phyloP scores from a whole-genome alignment of 805 yeast species.

The Maudiozyma pseudohumilis region DNA sequence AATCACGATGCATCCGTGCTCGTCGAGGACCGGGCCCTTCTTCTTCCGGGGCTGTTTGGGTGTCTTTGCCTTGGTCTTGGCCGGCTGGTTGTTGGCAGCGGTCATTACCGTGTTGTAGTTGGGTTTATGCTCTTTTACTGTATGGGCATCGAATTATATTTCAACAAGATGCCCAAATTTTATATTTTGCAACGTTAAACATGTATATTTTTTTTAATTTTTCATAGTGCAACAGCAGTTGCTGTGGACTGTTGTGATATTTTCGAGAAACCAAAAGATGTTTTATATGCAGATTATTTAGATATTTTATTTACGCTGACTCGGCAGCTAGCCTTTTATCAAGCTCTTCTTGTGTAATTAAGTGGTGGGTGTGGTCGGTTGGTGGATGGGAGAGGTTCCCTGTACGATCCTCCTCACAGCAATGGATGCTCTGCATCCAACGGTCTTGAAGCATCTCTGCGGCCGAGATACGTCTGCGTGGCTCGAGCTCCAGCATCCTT shows the following conservation, averaged over 20 bases:
- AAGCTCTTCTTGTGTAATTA: slow-evolving; percentile 58
- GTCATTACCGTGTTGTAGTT: no score
- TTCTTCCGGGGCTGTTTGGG: background rate
- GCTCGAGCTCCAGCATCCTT: slow-evolving; percentile 55
- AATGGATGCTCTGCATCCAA: slow-evolving; percentile 49
- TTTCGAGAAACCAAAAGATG: no score
- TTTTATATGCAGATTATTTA: background rate
- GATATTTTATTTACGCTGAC: background rate
- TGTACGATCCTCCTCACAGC: slow-evolving; percentile 33
- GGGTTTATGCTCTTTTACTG: no score
- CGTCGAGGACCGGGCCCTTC: slow-evolving; percentile 8
- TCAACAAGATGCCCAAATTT: no score
- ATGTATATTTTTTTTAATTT: no score
- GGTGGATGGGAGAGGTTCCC: slow-evolving; percentile 4
- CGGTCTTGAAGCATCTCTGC: slow-evolving; percentile 44
- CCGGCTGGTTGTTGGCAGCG: background rate
- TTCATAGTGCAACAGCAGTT: no score
- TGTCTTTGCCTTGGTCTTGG: background rate
- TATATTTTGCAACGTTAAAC: no score
- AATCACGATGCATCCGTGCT: slow-evolving; percentile 14
- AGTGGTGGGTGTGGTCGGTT: slow-evolving; percentile 51
- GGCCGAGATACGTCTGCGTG: slow-evolving; percentile 48
- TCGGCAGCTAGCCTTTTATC: slow-evolving; percentile 13
- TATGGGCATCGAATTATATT: no score
- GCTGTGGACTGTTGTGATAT: no score